These are phyloP conservation scores for Uronychia binucleata DNA, from an alignment of 73 alveolate species.

Conservation along the genomic window DNA sequence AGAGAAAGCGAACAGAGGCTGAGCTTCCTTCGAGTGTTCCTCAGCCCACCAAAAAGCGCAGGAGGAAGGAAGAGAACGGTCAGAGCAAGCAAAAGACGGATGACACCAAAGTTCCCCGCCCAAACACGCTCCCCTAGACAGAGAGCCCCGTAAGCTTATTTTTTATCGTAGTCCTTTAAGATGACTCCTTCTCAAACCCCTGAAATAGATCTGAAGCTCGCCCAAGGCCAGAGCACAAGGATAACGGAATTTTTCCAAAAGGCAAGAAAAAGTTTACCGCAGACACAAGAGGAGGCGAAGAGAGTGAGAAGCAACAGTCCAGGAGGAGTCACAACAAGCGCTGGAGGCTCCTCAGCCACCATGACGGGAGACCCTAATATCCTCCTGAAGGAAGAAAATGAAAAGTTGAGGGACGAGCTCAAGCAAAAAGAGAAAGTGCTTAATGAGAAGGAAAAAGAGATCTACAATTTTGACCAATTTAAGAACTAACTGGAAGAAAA, in stretches of 20 bases:
- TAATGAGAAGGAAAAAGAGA: background rate
- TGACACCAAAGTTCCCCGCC: background rate
- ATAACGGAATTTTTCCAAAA: background rate
- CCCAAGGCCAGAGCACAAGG: background rate
- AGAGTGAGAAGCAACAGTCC: background rate
- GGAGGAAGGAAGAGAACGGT: background rate
- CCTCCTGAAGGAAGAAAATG: slow-evolving; percentile 25
- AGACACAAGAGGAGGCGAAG: background rate
- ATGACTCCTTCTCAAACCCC: background rate
- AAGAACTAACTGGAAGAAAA: background rate
- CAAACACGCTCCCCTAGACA: background rate
- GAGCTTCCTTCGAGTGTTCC: slow-evolving; percentile 2
- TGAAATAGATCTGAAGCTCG: background rate
- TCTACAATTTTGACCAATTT: background rate
- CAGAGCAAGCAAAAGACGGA: background rate
- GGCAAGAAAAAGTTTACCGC: background rate
- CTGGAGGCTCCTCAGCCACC: background rate
- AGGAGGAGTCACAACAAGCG: background rate
- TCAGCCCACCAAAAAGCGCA: slow-evolving; percentile 8
- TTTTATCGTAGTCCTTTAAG: background rate
- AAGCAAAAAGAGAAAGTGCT: slow-evolving; percentile 3
- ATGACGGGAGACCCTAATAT: background rate
- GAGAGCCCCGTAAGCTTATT: background rate
- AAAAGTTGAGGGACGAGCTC: slow-evolving; percentile 17
- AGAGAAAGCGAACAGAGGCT: slow-evolving; percentile 8